Percentiles rank a stretch among this genome's conserved stretches.
phyloP scores from a whole-genome alignment of 768 basidiomycete genomes.

The Amanita thiersii region DNA sequence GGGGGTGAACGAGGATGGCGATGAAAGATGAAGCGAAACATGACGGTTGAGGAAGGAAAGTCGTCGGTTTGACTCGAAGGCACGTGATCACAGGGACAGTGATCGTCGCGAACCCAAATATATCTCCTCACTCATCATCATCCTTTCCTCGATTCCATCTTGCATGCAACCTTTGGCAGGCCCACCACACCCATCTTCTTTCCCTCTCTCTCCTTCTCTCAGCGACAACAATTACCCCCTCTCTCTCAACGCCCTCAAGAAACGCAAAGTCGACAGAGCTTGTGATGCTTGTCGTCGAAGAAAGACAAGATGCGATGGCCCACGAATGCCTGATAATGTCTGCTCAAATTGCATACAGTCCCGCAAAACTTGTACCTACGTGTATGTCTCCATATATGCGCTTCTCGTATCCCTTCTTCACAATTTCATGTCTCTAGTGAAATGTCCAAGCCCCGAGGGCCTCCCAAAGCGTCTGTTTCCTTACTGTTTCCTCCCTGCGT shows the following conservation, averaged over 20 bases:
- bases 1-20: background rate
- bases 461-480: conserved; percentile 54
- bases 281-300: conserved; percentile 53
- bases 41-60: no score
- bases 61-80: no score
- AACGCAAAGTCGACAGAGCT: conserved; percentile 43
- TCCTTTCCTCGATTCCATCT: background rate
- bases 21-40: background rate
- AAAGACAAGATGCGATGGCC: conserved; percentile 57
- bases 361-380: conserved; percentile 48
- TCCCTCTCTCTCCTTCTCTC: no score
- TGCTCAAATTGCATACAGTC: conserved; percentile 53
- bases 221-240: no score
- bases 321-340: conserved; percentile 36
- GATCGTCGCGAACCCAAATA: background rate
- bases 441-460: conserved; percentile 55
- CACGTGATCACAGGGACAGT: background rate
- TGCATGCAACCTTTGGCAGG: background rate
- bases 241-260: conserved; percentile 20
- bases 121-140: no score
- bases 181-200: background rate
- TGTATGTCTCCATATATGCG: conserved; percentile 30
- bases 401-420: background rate
- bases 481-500: conserved; percentile 1
- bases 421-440: conserved; percentile 30